Conservation (phyloP, 306 rosid genomes). For the Cicer yamashitae region DNA sequence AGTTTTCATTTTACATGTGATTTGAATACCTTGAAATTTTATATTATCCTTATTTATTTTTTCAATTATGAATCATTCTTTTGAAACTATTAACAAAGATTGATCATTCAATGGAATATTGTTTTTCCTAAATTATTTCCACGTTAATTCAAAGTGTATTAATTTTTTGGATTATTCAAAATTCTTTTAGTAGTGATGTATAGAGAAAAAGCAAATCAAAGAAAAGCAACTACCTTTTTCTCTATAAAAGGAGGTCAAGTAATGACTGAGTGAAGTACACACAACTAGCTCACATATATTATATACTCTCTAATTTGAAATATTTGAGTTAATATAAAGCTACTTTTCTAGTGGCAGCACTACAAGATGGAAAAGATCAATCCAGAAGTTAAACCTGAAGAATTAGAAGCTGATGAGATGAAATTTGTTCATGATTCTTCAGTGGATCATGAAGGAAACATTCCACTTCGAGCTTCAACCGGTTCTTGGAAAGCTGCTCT, state of each 20-base stretch:
- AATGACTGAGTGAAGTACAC: neutral
- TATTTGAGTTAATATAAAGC: neutral
- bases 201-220: neutral
- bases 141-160: no score
- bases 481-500: constrained; percentile 77
- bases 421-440: constrained; percentile 71
- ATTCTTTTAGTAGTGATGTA: neutral
- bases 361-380: constrained; percentile 49
- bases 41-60: no score
- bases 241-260: neutral
- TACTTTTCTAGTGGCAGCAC: neutral
- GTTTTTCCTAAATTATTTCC: no score
- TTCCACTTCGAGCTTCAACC: constrained; percentile 71
- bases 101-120: no score
- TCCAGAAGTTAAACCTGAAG: neutral
- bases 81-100: no score
- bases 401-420: constrained; percentile 40
- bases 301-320: neutral
- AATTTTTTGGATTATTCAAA: neutral
- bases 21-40: no score
- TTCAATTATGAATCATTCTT: no score
- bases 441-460: constrained; percentile 57
- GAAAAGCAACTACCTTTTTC: neutral
- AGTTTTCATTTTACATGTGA: no score
- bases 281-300: constrained; percentile 10